Conservation (phyloP, 768 basidiomycete species). For the Termitomyces sp. region DNA sequence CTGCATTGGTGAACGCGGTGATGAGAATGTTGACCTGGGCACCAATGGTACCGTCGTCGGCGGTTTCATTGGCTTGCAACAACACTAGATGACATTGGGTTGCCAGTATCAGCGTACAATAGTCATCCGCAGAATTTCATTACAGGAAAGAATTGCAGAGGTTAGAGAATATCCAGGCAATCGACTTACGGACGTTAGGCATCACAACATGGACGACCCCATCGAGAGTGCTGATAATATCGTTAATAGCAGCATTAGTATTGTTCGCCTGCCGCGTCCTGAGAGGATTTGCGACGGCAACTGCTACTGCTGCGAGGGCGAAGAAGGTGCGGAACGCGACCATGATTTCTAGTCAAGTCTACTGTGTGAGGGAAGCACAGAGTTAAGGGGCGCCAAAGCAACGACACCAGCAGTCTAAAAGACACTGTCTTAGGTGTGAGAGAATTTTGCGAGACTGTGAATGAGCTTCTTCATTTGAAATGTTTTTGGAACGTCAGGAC, state of each 20-base stretch:
- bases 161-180: background rate
- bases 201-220: slow-evolving; percentile 15
- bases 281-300: slow-evolving; percentile 25
- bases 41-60: slow-evolving; percentile 24
- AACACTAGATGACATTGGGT: slow-evolving; percentile 16
- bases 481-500: background rate
- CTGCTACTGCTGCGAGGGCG: slow-evolving; percentile 21
- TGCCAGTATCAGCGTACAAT: background rate
- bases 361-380: background rate
- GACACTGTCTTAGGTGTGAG: slow-evolving; percentile 12
- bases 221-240: slow-evolving; percentile 23
- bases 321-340: slow-evolving; percentile 23
- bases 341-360: slow-evolving; percentile 17
- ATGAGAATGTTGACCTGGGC: slow-evolving; percentile 21
- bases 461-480: background rate
- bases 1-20: slow-evolving; percentile 20
- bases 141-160: background rate
- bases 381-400: background rate
- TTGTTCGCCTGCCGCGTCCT: slow-evolving; percentile 25
- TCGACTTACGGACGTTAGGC: slow-evolving; percentile 22
- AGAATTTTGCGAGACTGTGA: slow-evolving; percentile 11
- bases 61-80: slow-evolving; percentile 24
- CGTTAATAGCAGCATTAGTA: slow-evolving; percentile 25
- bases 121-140: background rate
- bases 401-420: slow-evolving; percentile 7